Evolutionary conservation across 1,284 basidiomycete genomes (phyloP).

Genomic region (Pterula multifida): DNA sequence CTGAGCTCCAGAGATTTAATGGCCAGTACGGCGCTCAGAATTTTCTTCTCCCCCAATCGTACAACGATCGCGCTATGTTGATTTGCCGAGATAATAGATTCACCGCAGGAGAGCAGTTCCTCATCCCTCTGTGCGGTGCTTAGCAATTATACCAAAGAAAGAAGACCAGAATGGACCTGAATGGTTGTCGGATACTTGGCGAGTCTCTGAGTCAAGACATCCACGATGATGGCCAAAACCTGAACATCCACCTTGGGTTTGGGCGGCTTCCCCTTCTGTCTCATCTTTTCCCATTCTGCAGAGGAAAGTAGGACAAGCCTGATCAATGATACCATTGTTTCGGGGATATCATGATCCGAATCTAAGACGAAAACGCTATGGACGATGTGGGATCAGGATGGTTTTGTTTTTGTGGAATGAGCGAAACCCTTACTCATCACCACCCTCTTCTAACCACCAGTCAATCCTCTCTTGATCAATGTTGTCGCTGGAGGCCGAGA

Average conservation of each 20-base stretch:
- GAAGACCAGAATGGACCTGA: constrained; percentile 30
- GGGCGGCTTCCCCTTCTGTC: constrained; percentile 67
- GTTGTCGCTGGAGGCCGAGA: constrained; percentile 28
- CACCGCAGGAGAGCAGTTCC: constrained; percentile 25
- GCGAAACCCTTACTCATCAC: constrained; percentile 67
- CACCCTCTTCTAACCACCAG: constrained; percentile 84
- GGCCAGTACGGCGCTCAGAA: constrained; percentile 34
- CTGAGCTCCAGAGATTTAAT: constrained; percentile 4
- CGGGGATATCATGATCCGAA: constrained; percentile 44
- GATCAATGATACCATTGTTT: constrained; percentile 58
- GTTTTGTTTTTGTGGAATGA: constrained; percentile 1
- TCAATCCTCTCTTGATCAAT: constrained; percentile 54
- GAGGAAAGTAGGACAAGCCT: constrained; percentile 53
- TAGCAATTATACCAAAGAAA: constrained; percentile 4
- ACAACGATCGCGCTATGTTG: constrained; percentile 60
- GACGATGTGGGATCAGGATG: constrained; percentile 5
- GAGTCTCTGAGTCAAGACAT: constrained; percentile 39
- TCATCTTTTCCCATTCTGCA: constrained; percentile 54
- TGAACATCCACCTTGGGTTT: constrained; percentile 52
- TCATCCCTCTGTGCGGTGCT: constrained; percentile 36
- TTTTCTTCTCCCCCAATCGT: constrained; percentile 70
- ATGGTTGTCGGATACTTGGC: constrained; percentile 45
- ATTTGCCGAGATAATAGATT: constrained; percentile 26
- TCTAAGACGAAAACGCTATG: constrained; percentile 52
- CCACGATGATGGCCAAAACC: constrained; percentile 31